Evolutionary conservation across 164 flowering plant genomes (phyloP).

Genomic region (Umbilicus rupestris): DNA sequence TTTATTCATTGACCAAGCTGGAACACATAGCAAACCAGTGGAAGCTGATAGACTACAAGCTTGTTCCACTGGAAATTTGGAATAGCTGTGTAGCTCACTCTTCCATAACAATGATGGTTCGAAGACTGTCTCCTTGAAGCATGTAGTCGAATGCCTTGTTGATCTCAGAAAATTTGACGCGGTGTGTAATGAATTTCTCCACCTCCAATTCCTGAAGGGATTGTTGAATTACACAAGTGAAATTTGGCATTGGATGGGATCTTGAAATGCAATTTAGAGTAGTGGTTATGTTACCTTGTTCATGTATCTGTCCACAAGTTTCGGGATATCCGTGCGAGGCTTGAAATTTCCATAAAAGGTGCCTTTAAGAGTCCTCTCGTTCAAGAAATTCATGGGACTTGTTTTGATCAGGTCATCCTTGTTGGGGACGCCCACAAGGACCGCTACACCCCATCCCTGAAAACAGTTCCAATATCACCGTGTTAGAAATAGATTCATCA

Average conservation of each 20-base stretch:
- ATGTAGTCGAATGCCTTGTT: constrained; percentile 66
- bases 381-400: constrained; percentile 29
- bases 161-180: constrained; percentile 52
- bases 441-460: constrained; percentile 51
- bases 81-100: not conserved
- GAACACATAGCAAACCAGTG: not conserved
- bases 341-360: constrained; percentile 47
- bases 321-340: constrained; percentile 34
- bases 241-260: not conserved
- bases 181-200: constrained; percentile 62
- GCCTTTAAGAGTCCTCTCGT: constrained; percentile 42
- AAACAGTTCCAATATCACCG: not conserved
- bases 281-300: constrained; percentile 20
- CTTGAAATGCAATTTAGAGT: not conserved
- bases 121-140: constrained; percentile 40
- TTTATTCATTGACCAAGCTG: not conserved
- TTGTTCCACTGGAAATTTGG: not conserved
- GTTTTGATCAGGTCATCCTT: constrained; percentile 37
- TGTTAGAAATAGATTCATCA: not conserved
- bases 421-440: constrained; percentile 37
- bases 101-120: constrained; percentile 48
- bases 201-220: constrained; percentile 2
- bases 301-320: constrained; percentile 36
- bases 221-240: not conserved
- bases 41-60: not conserved